Percentiles rank a stretch among this genome's conserved stretches.
These are phyloP conservation scores for Begonia peltatifolia DNA, from an alignment of 306 rosid species.

Conservation along the genomic window DNA sequence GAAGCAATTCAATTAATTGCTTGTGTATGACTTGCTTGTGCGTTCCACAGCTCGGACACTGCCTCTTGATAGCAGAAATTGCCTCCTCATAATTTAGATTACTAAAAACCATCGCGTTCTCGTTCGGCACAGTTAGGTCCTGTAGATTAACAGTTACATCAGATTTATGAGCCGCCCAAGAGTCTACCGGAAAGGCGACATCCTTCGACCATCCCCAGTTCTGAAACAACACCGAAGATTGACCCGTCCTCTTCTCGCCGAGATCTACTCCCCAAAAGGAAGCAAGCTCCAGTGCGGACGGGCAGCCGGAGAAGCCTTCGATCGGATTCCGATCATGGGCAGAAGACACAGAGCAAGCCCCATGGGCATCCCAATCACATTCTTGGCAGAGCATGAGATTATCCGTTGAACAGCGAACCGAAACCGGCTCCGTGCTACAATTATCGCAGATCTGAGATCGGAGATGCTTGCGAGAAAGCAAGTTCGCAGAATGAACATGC, in stretches of 20 bases:
- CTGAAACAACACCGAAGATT: slow-evolving; percentile 5
- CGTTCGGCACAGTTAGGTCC: slow-evolving; percentile 37
- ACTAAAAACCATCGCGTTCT: slow-evolving; percentile 8
- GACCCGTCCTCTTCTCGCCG: slow-evolving; percentile 12
- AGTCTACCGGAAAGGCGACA: slow-evolving; percentile 12
- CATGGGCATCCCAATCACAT: slow-evolving; percentile 55
- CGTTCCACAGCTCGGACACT: slow-evolving; percentile 24
- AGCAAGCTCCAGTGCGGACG: slow-evolving; percentile 38
- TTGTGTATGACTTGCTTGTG: slow-evolving; percentile 33
- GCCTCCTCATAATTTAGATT: slow-evolving; percentile 1
- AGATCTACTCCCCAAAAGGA: slow-evolving; percentile 38
- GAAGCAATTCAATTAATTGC: slow-evolving; percentile 48
- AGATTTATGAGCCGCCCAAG: slow-evolving; percentile 15
- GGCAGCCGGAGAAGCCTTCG: slow-evolving; percentile 49
- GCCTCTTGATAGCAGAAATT: slow-evolving; percentile 14
- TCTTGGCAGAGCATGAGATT: slow-evolving; percentile 48
- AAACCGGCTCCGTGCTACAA: slow-evolving; percentile 34
- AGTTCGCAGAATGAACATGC: slow-evolving; percentile 55
- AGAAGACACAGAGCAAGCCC: slow-evolving; percentile 23
- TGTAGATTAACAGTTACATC: slow-evolving; percentile 12
- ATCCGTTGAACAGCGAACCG: slow-evolving; percentile 45
- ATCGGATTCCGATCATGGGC: slow-evolving; percentile 30
- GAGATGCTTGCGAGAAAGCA: slow-evolving; percentile 41
- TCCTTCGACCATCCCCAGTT: slow-evolving; percentile 9
- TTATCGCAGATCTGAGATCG: slow-evolving; percentile 63